Conservation (phyloP, 2,329 filamentous ascomycete species). For the Trichoderma citrinoviride region DNA sequence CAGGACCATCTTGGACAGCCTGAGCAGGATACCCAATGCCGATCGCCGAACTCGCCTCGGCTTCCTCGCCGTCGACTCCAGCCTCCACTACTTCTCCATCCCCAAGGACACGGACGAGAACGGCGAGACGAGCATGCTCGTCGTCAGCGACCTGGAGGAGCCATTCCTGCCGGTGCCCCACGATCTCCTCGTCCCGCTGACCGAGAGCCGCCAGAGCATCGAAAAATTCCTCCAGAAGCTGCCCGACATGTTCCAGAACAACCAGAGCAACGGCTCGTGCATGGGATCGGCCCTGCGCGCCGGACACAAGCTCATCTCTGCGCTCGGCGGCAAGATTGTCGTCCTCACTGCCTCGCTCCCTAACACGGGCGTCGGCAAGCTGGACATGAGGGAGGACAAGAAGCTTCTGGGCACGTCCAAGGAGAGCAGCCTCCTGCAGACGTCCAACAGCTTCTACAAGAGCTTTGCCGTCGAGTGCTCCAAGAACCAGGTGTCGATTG, state of each 20-base stretch:
- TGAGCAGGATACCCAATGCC: conserved; percentile 97
- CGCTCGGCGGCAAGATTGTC: conserved; percentile 90
- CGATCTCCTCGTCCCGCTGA: conserved; percentile 84
- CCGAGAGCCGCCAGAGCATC: conserved; percentile 85
- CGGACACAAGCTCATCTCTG: conserved; percentile 92
- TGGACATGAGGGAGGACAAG: conserved; percentile 94
- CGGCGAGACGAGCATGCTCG: conserved; percentile 84
- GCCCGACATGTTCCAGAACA: conserved; percentile 95
- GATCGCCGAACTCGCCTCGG: conserved; percentile 88
- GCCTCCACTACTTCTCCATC: conserved; percentile 93
- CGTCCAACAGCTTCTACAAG: conserved; percentile 96
- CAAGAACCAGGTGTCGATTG: conserved; percentile 97
- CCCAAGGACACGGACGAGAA: conserved; percentile 84
- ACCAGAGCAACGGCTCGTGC: conserved; percentile 82
- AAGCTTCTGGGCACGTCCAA: conserved; percentile 92
- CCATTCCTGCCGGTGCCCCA: conserved; percentile 93
- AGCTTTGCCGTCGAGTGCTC: conserved; percentile 98
- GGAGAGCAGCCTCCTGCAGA: conserved; percentile 83
- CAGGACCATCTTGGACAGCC: conserved; percentile 88
- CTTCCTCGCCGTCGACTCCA: conserved; percentile 93
- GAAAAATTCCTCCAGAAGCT: conserved; percentile 88
- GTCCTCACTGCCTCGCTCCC: conserved; percentile 88
- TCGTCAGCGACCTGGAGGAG: conserved; percentile 92
- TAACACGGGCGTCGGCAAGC: conserved; percentile 83
- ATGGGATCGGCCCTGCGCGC: conserved; percentile 93